A percentile compares a stretch with the other conserved stretches of the same genome.
Conservation (phyloP, 1,284 basidiomycete species). For the Ustilago hordei region DNA sequence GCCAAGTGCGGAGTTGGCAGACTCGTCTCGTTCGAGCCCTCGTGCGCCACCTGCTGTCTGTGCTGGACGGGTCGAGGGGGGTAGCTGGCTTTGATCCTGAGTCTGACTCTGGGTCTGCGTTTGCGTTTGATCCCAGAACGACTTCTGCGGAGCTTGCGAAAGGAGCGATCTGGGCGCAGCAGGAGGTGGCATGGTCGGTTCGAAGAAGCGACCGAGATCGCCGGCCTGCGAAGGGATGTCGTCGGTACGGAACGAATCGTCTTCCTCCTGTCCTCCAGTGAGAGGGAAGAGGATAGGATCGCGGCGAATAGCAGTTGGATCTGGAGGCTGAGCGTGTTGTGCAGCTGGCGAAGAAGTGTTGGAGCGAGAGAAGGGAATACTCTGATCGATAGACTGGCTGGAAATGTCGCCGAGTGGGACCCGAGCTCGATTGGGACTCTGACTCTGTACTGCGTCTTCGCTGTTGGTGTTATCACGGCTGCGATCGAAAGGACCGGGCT, state of each 20-base stretch:
- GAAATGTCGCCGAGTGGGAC: conserved; percentile 47
- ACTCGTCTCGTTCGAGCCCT: conserved; percentile 25
- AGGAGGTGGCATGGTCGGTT: conserved; percentile 44
- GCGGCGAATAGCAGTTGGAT: conserved; percentile 10
- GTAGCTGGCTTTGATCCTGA: conserved; percentile 29
- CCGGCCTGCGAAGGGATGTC: conserved; percentile 48
- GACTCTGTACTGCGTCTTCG: conserved; percentile 15
- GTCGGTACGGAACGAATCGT: conserved; percentile 50
- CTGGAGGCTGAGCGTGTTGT: conserved; percentile 19
- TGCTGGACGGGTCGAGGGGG: conserved; percentile 9
- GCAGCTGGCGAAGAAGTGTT: conserved; percentile 36
- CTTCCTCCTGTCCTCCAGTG: conserved; percentile 26
- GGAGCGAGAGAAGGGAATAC: conserved; percentile 32
- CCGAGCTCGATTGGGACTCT: conserved; percentile 11
- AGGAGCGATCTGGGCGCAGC: conserved; percentile 2
- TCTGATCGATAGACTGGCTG: conserved; percentile 41
- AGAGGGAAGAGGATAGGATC: conserved; percentile 27
- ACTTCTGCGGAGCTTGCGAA: conserved; percentile 24
- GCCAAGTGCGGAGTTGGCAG: conserved; percentile 58
- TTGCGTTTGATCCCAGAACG: conserved; percentile 39
- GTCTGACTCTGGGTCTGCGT: conserved; percentile 29
- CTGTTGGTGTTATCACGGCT: conserved; percentile 11
- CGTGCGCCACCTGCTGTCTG: conserved; percentile 8
- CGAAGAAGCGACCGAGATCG: conserved; percentile 58
- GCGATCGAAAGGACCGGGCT: conserved; percentile 34